Evolutionary conservation across 805 yeast species (phyloP), one percentile per base, ranked within the genome.

Genomic region (Candida ficus): DNA sequence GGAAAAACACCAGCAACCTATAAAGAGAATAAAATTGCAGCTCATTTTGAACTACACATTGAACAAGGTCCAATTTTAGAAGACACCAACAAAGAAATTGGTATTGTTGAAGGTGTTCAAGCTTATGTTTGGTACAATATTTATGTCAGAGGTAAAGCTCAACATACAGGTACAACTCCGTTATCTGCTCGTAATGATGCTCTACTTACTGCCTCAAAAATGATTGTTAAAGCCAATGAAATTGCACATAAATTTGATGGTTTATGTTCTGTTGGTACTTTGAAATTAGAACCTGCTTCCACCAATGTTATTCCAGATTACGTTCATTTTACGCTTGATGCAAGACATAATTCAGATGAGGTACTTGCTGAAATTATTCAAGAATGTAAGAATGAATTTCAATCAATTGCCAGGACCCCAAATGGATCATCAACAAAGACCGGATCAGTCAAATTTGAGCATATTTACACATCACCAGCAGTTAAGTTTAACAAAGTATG

Each of bases 21-120:
- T 54, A 50, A 65, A 46, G 62, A 56, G 18, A 76, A 73, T 46
- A 83, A 83, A 16, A 61, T 82, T 18, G 75, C 76, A 17, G 81
- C 83, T 9, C 88, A 82, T 58, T 81, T 82, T 56, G 90, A 82
- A 57, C 64, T 82, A 40, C 90, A 82, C 54, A 82, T 82, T 45
- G 89, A 82, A 53, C 90, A 82, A 59, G 90, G 90, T 6, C 89
- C 89, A 11, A 68, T 80, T 29, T 66, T 82, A 37, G 87, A 82
- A 54, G 68, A 69, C 19, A 70, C 68, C 25, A 52, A 68, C 5
- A 74, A 75, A 51, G 70, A 70, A 42, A 74, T 82, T 42, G 90
- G 90, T 26, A 64, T 81, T 34, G 88, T 82, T 9, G 66, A 66
- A 11, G 84, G 83, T 26, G 84, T 73, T 25, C 89, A 82, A 56